Percentiles rank a stretch among this genome's conserved stretches.
These are phyloP conservation scores for Calvatia gigantea DNA, from an alignment of 768 basidiomycete genomes.

Conservation along the genomic window DNA sequence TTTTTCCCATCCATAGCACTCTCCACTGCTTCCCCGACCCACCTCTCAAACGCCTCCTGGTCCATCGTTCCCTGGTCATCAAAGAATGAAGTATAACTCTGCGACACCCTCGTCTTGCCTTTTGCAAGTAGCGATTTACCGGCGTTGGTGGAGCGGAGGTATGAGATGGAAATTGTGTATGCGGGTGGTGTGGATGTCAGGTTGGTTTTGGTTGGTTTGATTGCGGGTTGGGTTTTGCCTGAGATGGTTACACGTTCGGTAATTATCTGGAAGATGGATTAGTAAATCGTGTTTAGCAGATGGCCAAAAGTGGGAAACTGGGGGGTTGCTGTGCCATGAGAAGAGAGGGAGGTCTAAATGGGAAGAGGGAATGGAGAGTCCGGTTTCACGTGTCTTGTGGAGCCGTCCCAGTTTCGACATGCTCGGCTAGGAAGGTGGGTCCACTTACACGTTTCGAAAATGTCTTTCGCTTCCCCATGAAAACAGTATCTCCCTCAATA, in stretches of 20 bases:
- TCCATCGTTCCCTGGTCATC: constrained; percentile 79
- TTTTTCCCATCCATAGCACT: constrained; percentile 67
- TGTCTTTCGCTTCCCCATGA: constrained; percentile 86
- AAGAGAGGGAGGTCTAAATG: not conserved
- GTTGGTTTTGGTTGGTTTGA: constrained; percentile 26
- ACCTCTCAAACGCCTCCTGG: constrained; percentile 68
- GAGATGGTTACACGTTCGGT: constrained; percentile 84
- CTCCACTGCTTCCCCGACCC: constrained; percentile 76
- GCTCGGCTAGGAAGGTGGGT: constrained; percentile 19
- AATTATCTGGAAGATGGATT: constrained; percentile 66
- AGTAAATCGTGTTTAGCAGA: too few relatives aligned
- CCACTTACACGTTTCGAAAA: constrained; percentile 84
- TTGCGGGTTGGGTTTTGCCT: constrained; percentile 61
- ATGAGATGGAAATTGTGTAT: constrained; percentile 65
- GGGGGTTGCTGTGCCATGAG: too few relatives aligned
- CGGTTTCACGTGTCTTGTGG: not conserved
- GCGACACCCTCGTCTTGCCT: constrained; percentile 53
- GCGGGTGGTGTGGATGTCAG: constrained; percentile 43
- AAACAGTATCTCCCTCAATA: constrained; percentile 80
- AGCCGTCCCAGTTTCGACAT: not conserved
- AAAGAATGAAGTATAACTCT: constrained; percentile 72
- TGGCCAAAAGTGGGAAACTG: too few relatives aligned
- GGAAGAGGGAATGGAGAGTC: not conserved
- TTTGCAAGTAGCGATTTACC: constrained; percentile 84
- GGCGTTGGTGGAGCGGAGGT: constrained; percentile 75